Conservation (phyloP, 2,329 filamentous ascomycete genomes). For the Botryosphaeria dothidea region DNA sequence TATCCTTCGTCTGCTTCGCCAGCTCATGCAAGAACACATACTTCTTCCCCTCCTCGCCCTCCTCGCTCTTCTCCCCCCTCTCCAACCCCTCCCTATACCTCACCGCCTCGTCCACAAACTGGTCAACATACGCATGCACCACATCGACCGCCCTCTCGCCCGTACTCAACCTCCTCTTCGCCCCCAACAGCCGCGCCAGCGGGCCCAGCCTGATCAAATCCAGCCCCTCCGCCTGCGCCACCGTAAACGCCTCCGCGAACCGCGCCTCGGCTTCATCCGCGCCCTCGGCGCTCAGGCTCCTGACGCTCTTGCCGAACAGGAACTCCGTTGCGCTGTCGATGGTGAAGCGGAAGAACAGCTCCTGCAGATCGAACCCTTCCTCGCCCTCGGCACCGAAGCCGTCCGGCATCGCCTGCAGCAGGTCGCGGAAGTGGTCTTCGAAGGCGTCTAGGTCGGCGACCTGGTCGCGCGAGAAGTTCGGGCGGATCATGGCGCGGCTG, state of each 20-base stretch:
- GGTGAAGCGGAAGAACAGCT: constrained; percentile 42
- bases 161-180: neutral
- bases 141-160: constrained; percentile 12
- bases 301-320: constrained; percentile 47
- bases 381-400: constrained; percentile 20
- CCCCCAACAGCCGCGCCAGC: constrained; percentile 21
- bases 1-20: constrained; percentile 48
- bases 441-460: constrained; percentile 28
- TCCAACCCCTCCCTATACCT: constrained; percentile 24
- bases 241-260: constrained; percentile 47
- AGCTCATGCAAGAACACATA: constrained; percentile 52
- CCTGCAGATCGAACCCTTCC: constrained; percentile 42
- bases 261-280: constrained; percentile 34
- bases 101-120: constrained; percentile 49
- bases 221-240: constrained; percentile 40
- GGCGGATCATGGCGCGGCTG: constrained; percentile 31
- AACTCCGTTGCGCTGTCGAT: constrained; percentile 53
- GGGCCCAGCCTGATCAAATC: constrained; percentile 39
- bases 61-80: constrained; percentile 31
- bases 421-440: constrained; percentile 26
- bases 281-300: constrained; percentile 30
- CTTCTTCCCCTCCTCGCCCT: constrained; percentile 28
- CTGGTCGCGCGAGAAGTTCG: constrained; percentile 29
- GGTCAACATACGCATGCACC: constrained; percentile 44
- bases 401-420: constrained; percentile 26